Percentiles rank a stretch among this genome's conserved stretches.
phyloP scores from a whole-genome alignment of 805 yeast genomes.

The Lachancea waltii region DNA sequence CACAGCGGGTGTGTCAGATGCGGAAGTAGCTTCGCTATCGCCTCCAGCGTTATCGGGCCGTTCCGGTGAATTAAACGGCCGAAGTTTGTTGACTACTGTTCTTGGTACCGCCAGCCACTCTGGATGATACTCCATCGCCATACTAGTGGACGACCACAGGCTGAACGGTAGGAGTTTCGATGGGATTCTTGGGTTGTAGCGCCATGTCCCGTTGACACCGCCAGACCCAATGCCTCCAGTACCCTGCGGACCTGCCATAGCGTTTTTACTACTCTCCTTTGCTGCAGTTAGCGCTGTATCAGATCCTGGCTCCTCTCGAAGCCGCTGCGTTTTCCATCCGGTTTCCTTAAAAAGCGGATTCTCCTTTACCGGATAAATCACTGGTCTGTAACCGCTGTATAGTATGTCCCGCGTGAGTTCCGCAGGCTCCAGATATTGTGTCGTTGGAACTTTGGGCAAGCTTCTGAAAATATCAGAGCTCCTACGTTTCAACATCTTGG shows the following conservation, averaged over 20 bases:
- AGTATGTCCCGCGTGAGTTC: conserved; percentile 27
- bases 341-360: conserved; percentile 25
- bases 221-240: conserved; percentile 28
- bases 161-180: conserved; percentile 19
- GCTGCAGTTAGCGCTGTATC: neutral
- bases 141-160: conserved; percentile 26
- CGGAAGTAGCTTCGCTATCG: too few relatives aligned
- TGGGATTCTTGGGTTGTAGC: conserved; percentile 24
- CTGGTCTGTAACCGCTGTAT: conserved; percentile 31
- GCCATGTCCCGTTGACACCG: conserved; percentile 31
- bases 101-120: conserved; percentile 30
- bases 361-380: conserved; percentile 29
- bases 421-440: conserved; percentile 25
- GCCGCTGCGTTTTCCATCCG: conserved; percentile 7
- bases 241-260: conserved; percentile 23
- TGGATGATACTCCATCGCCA: conserved; percentile 30
- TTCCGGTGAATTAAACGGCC: conserved; percentile 19
- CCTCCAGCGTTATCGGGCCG: too few relatives aligned
- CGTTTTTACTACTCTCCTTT: conserved; percentile 1
- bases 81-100: conserved; percentile 18
- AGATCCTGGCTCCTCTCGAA: conserved; percentile 3
- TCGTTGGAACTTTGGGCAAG: conserved; percentile 31
- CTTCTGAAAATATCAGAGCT: conserved; percentile 17
- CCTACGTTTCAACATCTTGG: conserved; percentile 9
- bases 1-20: neutral